These are phyloP conservation scores for Carpinus fangiana DNA, from an alignment of 306 rosid species.

Conservation along the genomic window DNA sequence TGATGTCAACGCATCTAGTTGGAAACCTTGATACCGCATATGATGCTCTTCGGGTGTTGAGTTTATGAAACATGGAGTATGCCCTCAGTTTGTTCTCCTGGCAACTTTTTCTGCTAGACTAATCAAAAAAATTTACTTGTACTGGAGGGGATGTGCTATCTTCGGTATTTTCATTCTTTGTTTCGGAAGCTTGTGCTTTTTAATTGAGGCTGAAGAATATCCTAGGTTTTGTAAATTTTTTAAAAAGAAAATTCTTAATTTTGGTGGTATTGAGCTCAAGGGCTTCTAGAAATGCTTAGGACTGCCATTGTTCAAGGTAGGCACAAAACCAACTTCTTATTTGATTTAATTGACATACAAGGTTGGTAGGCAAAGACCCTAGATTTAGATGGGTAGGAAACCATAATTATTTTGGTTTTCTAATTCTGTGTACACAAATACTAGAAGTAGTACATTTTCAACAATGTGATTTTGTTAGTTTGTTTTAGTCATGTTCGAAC, in stretches of 20 bases:
- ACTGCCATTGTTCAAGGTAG: not conserved
- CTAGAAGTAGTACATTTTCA: not conserved
- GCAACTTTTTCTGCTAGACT: not conserved
- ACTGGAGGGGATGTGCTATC: not conserved
- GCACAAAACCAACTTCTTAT: not conserved
- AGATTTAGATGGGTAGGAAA: not conserved
- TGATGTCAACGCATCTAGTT: not conserved
- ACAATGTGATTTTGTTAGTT: not conserved
- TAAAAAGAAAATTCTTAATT: not conserved
- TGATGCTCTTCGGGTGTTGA: not conserved
- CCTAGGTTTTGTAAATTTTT: not conserved
- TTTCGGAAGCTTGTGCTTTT: not conserved
- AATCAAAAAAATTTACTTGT: not conserved
- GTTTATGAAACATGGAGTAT: not conserved
- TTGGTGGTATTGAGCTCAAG: not conserved
- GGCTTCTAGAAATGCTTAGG: not conserved
- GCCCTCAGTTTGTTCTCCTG: not conserved
- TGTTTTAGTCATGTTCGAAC: not conserved
- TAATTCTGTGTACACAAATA: no score
- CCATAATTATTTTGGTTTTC: not conserved
- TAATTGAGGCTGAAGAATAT: not conserved
- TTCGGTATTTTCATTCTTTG: not conserved
- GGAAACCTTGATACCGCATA: not conserved
- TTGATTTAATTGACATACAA: not conserved
- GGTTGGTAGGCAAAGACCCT: not conserved